Base-by-base conservation (phyloP, 768 basidiomycete species). In the Antrodiella citrinella region DNA sequence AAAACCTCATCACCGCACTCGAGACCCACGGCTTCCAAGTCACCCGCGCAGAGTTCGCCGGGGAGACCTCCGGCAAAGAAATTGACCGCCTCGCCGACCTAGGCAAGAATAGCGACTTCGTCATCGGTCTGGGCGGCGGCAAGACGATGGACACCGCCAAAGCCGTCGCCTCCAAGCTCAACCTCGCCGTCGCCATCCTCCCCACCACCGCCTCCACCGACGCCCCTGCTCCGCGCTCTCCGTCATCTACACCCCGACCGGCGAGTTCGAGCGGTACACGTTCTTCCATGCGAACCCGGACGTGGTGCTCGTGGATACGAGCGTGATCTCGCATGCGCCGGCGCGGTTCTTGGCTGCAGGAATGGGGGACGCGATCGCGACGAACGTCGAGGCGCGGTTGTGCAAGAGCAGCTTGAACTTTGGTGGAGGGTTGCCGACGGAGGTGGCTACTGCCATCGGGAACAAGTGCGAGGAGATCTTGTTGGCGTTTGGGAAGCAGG, bases 391-490 rank as follows among this genome's bases (percentile, higher is more conserved):
- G 53, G 64, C 64, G 26, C 56, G 57, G 25, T 43, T 45, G 19
- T 53, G 54, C 51, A 44, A 44, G 30, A 60, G 54, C 57, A 59
- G 58, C 54, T 52, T 57, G 13, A 65, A 65, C 59, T 65, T 65
- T 38, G 62, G 60, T 21, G 60, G 61, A 0, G 60, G 61, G 11
- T 53, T 63, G 7, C 64, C 60, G 10, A 63, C 64, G 44, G 60
- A 58, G 52, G 59, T 65, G n/a, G 56, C 62, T 1, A 54, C 54
- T 23, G 60, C 62, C 9, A 62, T 65, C 35, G 53, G 60, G 51
- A 46, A 53, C 20, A 65, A 65, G 57, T 65, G 64, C 59, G 64
- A 65, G 57, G 64, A 65, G 55, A 62, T 65, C 49, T 53, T 65
- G 57, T 63, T 65, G 57, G 55, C 56, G 57, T 65, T 57, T 47